Percentiles rank a stretch among this genome's conserved stretches.
Evolutionary conservation across 2,329 filamentous ascomycete genomes (phyloP).

Genomic region (Scopulariopsis brevicaulis): DNA sequence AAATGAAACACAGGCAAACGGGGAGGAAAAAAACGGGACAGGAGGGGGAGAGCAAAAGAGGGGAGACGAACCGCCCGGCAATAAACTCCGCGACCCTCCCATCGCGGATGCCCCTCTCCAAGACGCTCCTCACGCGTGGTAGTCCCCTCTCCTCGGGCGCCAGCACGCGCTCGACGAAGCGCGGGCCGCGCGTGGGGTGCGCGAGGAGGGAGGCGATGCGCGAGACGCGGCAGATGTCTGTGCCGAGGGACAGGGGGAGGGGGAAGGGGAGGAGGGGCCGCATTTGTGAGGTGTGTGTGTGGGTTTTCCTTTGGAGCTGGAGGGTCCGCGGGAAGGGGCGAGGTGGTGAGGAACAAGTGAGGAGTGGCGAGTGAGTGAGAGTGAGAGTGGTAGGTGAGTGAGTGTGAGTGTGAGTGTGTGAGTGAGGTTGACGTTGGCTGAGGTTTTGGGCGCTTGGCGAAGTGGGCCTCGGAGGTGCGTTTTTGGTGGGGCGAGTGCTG

Average conservation of each 20-base stretch:
- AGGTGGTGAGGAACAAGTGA: no score
- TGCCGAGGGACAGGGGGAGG: constrained; percentile 59
- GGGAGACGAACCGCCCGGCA: constrained; percentile 16
- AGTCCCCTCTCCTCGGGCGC: constrained; percentile 24
- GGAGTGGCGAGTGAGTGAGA: no score
- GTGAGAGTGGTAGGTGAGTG: no score
- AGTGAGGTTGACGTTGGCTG: no score
- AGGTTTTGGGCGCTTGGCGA: no score
- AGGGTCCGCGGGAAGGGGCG: no score
- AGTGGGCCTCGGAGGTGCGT: no score
- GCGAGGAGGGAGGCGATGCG: constrained; percentile 51
- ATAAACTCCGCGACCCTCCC: constrained; percentile 17
- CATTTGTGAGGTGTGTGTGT: neutral
- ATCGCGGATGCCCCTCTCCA: neutral
- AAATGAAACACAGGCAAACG: no score
- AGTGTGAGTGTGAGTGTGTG: no score
- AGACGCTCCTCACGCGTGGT: constrained; percentile 2
- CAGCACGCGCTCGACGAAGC: constrained; percentile 37
- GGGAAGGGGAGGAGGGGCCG: constrained; percentile 35
- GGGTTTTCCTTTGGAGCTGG: neutral
- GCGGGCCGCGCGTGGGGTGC: constrained; percentile 20
- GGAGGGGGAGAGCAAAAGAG: neutral
- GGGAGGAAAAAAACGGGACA: neutral
- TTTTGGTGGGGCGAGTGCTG: no score
- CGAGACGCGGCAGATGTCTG: constrained; percentile 62